Conservation (phyloP, 257 asterid genomes). For the Leonotis leonurus region DNA sequence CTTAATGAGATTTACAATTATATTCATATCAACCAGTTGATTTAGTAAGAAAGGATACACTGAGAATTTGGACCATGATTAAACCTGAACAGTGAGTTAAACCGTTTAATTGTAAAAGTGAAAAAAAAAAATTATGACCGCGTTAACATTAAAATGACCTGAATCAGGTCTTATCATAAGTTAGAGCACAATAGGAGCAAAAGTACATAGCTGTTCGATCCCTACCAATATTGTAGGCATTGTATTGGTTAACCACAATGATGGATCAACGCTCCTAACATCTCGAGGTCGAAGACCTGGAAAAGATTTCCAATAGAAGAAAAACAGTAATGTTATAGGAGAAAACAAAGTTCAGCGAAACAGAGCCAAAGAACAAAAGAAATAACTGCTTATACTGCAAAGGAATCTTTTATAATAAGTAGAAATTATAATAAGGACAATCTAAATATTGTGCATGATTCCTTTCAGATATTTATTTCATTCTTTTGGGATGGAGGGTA, state of each 20-base stretch:
- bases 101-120: not conserved
- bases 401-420: not conserved
- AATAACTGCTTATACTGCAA: not conserved
- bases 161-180: not conserved
- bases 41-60: conserved; percentile 6
- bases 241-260: conserved; percentile 92
- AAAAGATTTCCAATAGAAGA: conserved; percentile 6
- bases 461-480: not conserved
- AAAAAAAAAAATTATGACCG: conserved; percentile 1
- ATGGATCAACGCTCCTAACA: conserved; percentile 95
- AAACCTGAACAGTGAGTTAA: not conserved
- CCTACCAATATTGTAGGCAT: conserved; percentile 91
- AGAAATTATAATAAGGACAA: not conserved
- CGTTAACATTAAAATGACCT: too few relatives aligned
- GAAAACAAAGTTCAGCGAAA: not conserved
- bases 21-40: conserved; percentile 7
- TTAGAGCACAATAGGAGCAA: not conserved
- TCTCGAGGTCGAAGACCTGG: conserved; percentile 96
- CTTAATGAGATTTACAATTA: conserved; percentile 34
- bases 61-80: conserved; percentile 7
- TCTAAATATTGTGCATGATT: not conserved
- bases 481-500: not conserved
- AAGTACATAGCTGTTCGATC: not conserved
- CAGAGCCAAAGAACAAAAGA: not conserved
- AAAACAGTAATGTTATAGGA: conserved; percentile 1